These are phyloP conservation scores for Steccherinum ochraceum DNA, from an alignment of 768 basidiomycete genomes.

Conservation along the genomic window DNA sequence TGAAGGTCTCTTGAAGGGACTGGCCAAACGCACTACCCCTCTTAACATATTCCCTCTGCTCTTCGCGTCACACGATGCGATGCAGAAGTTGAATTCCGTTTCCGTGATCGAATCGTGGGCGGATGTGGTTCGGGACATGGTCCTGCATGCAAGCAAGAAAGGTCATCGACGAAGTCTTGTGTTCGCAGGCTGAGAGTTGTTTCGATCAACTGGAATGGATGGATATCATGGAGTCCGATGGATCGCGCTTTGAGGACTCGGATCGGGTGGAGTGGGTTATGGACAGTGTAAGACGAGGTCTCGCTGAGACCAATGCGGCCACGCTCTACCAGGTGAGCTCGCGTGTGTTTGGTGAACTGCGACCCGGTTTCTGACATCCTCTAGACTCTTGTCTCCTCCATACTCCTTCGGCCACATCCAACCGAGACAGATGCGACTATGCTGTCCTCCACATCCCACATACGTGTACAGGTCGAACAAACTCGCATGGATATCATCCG, in stretches of 20 bases:
- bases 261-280: constrained; percentile 78
- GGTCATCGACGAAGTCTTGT: constrained; percentile 55
- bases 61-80: constrained; percentile 57
- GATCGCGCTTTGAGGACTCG: constrained; percentile 66
- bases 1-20: constrained; percentile 64
- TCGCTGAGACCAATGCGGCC: constrained; percentile 59
- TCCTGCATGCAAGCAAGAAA: constrained; percentile 57
- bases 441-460: constrained; percentile 61
- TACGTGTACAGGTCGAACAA: constrained; percentile 70
- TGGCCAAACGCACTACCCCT: constrained; percentile 63
- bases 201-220: constrained; percentile 68
- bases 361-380: not conserved
- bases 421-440: constrained; percentile 53
- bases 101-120: constrained; percentile 65
- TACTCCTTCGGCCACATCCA: constrained; percentile 64
- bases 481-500: constrained; percentile 56
- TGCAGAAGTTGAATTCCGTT: constrained; percentile 43
- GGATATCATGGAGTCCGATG: constrained; percentile 68
- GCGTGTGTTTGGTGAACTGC: no score
- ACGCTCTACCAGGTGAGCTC: constrained; percentile 69
- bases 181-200: constrained; percentile 51
- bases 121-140: constrained; percentile 61
- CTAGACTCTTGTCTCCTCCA: constrained; percentile 65
- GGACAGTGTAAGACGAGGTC: constrained; percentile 53
- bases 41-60: constrained; percentile 63